Evolutionary conservation across 352 stramenopile species (phyloP).

Genomic region (Globisporangium camurandrum): DNA sequence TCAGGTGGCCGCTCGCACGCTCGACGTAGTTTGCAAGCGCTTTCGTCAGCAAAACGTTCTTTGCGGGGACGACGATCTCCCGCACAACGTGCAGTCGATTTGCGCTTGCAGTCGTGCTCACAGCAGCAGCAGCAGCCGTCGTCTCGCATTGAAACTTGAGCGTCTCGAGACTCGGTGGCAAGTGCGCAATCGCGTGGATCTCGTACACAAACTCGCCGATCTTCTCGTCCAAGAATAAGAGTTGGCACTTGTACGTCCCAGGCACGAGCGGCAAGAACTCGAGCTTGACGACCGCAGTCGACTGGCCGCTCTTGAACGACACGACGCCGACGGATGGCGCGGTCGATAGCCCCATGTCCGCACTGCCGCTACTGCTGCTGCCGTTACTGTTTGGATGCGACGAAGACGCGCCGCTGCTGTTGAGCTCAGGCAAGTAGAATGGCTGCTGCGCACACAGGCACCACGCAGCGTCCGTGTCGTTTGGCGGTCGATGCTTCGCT

Average conservation of each 20-base stretch:
- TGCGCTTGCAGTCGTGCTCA: too few species aligned
- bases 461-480: conserved; percentile 43
- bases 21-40: conserved; percentile 63
- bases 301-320: conserved; percentile 44
- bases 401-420: conserved; percentile 15
- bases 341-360: conserved; percentile 4
- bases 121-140: neutral
- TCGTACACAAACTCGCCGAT: conserved; percentile 94
- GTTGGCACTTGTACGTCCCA: conserved; percentile 84
- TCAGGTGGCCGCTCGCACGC: conserved; percentile 54
- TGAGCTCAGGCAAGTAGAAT: conserved; percentile 69
- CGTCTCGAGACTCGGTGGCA: conserved; percentile 69
- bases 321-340: conserved; percentile 17
- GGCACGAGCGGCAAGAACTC: conserved; percentile 86
- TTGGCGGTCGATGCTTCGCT: too few species aligned
- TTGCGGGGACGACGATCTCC: conserved; percentile 71
- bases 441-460: conserved; percentile 60
- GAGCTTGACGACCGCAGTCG: conserved; percentile 63
- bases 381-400: neutral
- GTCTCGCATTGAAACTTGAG: conserved; percentile 79
- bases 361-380: conserved; percentile 8
- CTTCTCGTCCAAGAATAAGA: conserved; percentile 89
- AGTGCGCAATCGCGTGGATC: conserved; percentile 68
- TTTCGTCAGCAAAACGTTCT: conserved; percentile 72
- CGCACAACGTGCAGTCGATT: conserved; percentile 48